Percentiles rank a stretch among this genome's conserved stretches.
Conservation (phyloP, 75 land plant species). For the Cryptomeria japonica region DNA sequence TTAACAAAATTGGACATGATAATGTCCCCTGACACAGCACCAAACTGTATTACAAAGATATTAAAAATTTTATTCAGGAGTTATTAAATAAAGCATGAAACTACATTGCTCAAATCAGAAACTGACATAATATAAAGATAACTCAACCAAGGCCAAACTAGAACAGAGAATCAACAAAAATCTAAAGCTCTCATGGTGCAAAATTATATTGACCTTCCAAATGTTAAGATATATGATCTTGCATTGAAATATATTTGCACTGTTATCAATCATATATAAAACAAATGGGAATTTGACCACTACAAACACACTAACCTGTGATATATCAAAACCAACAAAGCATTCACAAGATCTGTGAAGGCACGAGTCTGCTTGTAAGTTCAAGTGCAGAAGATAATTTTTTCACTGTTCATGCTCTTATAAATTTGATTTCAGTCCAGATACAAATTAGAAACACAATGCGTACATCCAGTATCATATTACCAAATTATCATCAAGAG, state of each 20-base stretch:
- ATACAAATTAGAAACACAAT: background rate
- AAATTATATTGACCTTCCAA: no score
- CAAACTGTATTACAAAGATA: no score
- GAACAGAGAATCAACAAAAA: background rate
- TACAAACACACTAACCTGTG: background rate
- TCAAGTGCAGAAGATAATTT: background rate
- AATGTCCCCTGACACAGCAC: no score
- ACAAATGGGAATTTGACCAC: background rate
- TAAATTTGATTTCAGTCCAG: background rate
- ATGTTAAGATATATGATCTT: no score
- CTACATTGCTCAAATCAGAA: background rate
- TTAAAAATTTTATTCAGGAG: no score
- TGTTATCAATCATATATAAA: background rate
- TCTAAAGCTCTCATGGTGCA: background rate
- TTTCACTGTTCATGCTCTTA: background rate
- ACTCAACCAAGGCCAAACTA: background rate
- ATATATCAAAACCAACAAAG: background rate
- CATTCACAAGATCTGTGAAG: background rate
- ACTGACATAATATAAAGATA: background rate
- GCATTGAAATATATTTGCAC: background rate
- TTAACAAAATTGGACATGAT: background rate
- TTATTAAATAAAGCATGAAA: background rate
- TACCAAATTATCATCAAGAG: background rate
- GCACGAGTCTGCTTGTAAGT: background rate
- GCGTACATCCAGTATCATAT: background rate